phyloP scores from a whole-genome alignment of 1,284 basidiomycete species.

The Tylopilus sp. region DNA sequence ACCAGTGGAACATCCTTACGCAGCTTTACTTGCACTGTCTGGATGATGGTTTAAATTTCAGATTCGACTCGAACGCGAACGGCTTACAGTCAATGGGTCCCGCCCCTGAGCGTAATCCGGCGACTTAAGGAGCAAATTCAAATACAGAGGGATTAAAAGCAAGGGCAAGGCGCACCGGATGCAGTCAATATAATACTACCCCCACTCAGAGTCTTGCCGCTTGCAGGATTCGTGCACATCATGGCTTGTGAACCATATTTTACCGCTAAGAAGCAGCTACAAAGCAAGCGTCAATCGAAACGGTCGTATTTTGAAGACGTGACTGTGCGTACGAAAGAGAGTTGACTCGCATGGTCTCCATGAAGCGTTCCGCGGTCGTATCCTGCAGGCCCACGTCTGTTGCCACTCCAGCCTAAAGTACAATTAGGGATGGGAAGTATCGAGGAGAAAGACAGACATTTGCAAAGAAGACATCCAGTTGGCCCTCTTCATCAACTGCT shows the following conservation, averaged over 20 bases:
- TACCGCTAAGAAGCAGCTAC: constrained; percentile 85
- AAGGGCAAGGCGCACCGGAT: constrained; percentile 51
- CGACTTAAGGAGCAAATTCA: constrained; percentile 47
- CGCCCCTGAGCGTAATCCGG: constrained; percentile 82
- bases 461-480: constrained; percentile 91
- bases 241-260: constrained; percentile 85
- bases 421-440: constrained; percentile 8
- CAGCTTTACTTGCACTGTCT: constrained; percentile 91
- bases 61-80: not conserved
- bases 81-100: constrained; percentile 80
- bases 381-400: constrained; percentile 46
- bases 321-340: constrained; percentile 62
- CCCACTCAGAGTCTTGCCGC: constrained; percentile 63
- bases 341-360: constrained; percentile 79
- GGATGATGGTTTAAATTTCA: constrained; percentile 14
- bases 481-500: constrained; percentile 76
- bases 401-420: constrained; percentile 59
- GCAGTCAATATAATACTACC: constrained; percentile 92
- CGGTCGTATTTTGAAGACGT: not conserved
- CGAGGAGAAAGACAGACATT: constrained; percentile 56
- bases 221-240: constrained; percentile 58
- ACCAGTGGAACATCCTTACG: constrained; percentile 47
- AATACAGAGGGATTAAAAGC: constrained; percentile 5
- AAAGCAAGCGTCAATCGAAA: constrained; percentile 5
- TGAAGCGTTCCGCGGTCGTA: constrained; percentile 66